Evolutionary conservation across 495 filamentous ascomycete genomes (phyloP).

Genomic region (Hypomontagnella submonticulosa): DNA sequence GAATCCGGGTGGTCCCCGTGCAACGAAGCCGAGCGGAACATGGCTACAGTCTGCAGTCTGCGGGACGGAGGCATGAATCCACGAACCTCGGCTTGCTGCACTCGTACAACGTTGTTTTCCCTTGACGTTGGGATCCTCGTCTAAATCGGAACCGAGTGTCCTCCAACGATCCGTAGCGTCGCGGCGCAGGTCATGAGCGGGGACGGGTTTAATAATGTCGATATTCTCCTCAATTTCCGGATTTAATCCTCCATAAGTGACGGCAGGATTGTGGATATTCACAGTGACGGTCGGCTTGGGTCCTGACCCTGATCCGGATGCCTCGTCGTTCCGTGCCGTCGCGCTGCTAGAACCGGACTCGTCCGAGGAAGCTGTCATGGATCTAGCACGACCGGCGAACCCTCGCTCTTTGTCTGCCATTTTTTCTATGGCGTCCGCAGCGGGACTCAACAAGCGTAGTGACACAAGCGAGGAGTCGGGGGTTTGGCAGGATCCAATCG

Average conservation of each 20-base stretch:
- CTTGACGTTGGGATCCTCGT: conserved; percentile 20
- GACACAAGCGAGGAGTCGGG: conserved; percentile 28
- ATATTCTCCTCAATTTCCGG: conserved; percentile 47
- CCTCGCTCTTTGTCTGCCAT: conserved; percentile 27
- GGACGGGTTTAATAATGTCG: conserved; percentile 31
- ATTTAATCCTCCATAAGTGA: conserved; percentile 43
- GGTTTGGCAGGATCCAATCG: conserved; percentile 39
- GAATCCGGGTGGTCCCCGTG: conserved; percentile 2
- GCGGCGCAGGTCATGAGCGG: conserved; percentile 35
- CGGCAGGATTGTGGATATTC: conserved; percentile 42
- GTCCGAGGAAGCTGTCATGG: conserved; percentile 9
- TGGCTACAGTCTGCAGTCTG: conserved; percentile 2
- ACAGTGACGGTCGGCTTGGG: conserved; percentile 26
- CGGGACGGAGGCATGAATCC: conserved; percentile 19
- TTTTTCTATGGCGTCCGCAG: conserved; percentile 20
- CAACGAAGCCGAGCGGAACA: conserved; percentile 23
- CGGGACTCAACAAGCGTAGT: conserved; percentile 27
- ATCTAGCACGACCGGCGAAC: conserved; percentile 10
- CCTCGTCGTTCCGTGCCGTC: conserved; percentile 7
- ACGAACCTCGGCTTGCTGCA: conserved; percentile 38
- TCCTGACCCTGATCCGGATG: conserved; percentile 15
- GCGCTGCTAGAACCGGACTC: conserved; percentile 19
- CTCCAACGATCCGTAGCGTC: conserved; percentile 27
- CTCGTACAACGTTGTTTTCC: conserved; percentile 23
- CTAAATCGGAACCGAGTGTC: conserved; percentile 24